Percentiles rank a stretch among this genome's conserved stretches.
These are phyloP conservation scores for Coelastrella sp. DNA, from an alignment of 139 green algal species.

Conservation along the genomic window DNA sequence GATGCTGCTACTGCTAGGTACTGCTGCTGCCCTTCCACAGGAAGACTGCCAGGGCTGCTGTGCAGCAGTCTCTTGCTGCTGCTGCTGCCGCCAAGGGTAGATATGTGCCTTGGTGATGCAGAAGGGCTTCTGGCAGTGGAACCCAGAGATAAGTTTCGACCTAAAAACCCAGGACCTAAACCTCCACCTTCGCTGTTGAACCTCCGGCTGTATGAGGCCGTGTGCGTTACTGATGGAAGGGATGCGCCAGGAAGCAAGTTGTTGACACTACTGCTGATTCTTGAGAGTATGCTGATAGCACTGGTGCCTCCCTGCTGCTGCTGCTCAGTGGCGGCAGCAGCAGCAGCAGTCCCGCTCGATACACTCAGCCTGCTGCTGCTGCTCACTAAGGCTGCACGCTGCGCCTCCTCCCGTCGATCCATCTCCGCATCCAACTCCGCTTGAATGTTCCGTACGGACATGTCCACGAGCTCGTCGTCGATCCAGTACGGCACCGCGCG, in stretches of 20 bases:
- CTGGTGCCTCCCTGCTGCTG: background rate
- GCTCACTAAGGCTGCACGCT: background rate
- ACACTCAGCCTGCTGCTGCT: background rate
- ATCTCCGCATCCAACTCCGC: background rate
- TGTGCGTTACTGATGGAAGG: too few species aligned
- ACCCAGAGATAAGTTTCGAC: too few species aligned
- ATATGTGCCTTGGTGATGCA: too few species aligned
- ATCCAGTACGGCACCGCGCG: conserved; percentile 68
- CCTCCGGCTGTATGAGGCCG: too few species aligned
- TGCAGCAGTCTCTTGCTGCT: background rate
- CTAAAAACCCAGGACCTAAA: too few species aligned
- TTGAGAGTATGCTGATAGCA: background rate
- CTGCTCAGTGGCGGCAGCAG: conserved; percentile 6
- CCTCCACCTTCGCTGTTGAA: too few species aligned
- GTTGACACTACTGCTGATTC: background rate
- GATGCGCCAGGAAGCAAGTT: background rate
- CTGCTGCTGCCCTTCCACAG: background rate
- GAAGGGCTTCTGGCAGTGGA: background rate
- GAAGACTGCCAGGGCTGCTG: background rate
- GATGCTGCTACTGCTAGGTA: background rate
- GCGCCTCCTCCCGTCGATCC: background rate
- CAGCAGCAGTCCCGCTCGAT: too few species aligned
- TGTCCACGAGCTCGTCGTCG: conserved; percentile 56
- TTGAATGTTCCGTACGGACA: conserved; percentile 33
- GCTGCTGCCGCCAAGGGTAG: too few species aligned